Percentiles rank a stretch among this genome's conserved stretches.
Evolutionary conservation across 306 rosid species (phyloP).

Genomic region (Prunus davidiana): DNA sequence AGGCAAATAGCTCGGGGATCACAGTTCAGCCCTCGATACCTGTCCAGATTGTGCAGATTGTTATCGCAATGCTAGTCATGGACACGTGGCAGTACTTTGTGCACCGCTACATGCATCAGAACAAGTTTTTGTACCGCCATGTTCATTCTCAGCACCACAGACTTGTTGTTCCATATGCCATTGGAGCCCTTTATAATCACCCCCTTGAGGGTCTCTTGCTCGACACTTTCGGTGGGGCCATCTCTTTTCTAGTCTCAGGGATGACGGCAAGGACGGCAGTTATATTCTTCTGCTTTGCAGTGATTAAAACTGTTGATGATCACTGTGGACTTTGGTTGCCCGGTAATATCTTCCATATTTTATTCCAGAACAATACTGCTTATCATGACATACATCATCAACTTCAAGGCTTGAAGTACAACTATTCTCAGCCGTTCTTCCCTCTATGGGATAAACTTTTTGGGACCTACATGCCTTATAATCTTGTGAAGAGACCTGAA

Average conservation of each 20-base stretch:
- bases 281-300: slow-evolving; percentile 75
- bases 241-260: slow-evolving; percentile 71
- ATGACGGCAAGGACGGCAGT: slow-evolving; percentile 86
- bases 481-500: slow-evolving; percentile 56
- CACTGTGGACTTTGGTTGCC: slow-evolving; percentile 93
- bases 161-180: slow-evolving; percentile 80
- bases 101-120: slow-evolving; percentile 89
- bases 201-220: slow-evolving; percentile 87
- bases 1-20: slow-evolving; percentile 39
- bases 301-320: slow-evolving; percentile 78
- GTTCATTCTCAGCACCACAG: slow-evolving; percentile 85
- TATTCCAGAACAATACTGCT: slow-evolving; percentile 86
- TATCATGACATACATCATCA: slow-evolving; percentile 95
- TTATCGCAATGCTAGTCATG: slow-evolving; percentile 76
- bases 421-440: slow-evolving; percentile 88
- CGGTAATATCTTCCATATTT: slow-evolving; percentile 64
- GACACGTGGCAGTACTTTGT: slow-evolving; percentile 95
- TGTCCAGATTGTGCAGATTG: slow-evolving; percentile 53
- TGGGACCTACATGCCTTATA: slow-evolving; percentile 80
- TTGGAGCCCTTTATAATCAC: slow-evolving; percentile 90
- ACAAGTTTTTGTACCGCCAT: slow-evolving; percentile 78
- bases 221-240: slow-evolving; percentile 79
- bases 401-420: slow-evolving; percentile 77
- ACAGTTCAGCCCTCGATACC: slow-evolving; percentile 52
- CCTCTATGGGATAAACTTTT: slow-evolving; percentile 81